Evolutionary conservation across 305 asterid genomes (phyloP).

Genomic region (Ajuga reptans): DNA sequence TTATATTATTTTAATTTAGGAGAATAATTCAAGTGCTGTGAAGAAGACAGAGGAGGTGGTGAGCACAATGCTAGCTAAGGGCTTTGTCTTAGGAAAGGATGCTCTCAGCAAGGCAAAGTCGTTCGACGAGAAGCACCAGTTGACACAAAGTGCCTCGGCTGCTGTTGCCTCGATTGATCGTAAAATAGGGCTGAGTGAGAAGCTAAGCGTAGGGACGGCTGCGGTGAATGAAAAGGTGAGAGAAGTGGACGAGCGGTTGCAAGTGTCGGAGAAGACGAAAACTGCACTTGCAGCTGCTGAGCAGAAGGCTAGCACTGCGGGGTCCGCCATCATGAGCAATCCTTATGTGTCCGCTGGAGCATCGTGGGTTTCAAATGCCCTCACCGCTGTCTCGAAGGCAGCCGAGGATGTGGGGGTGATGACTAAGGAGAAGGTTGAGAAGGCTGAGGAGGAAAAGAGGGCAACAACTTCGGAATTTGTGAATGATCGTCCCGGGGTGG

Average conservation of each 20-base stretch:
- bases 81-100: slow-evolving; percentile 50
- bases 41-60: slow-evolving; percentile 50
- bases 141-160: slow-evolving; percentile 40
- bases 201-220: slow-evolving; percentile 41
- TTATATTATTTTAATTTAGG: slow-evolving; percentile 16
- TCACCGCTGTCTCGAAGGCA: slow-evolving; percentile 35
- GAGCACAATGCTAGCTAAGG: slow-evolving; percentile 52
- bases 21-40: slow-evolving; percentile 19
- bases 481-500: slow-evolving; percentile 24
- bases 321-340: slow-evolving; percentile 41
- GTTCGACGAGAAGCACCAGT: slow-evolving; percentile 44
- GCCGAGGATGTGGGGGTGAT: slow-evolving; percentile 43
- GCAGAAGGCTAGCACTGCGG: slow-evolving; percentile 38
- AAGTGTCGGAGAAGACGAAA: slow-evolving; percentile 47
- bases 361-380: slow-evolving; percentile 44
- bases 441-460: slow-evolving; percentile 37
- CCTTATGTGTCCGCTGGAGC: slow-evolving; percentile 40
- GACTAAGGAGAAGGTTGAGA: slow-evolving; percentile 47
- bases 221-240: slow-evolving; percentile 41
- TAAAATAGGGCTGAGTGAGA: slow-evolving; percentile 45
- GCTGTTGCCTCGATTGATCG: slow-evolving; percentile 43
- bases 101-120: slow-evolving; percentile 45
- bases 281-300: slow-evolving; percentile 46
- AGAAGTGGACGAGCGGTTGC: slow-evolving; percentile 40
- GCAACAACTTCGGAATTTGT: slow-evolving; percentile 27